Percentiles rank a stretch among this genome's conserved stretches.
These are phyloP conservation scores for Plasmodium gallinaceum DNA, from an alignment of 169 alveolate genomes.

Conservation along the genomic window DNA sequence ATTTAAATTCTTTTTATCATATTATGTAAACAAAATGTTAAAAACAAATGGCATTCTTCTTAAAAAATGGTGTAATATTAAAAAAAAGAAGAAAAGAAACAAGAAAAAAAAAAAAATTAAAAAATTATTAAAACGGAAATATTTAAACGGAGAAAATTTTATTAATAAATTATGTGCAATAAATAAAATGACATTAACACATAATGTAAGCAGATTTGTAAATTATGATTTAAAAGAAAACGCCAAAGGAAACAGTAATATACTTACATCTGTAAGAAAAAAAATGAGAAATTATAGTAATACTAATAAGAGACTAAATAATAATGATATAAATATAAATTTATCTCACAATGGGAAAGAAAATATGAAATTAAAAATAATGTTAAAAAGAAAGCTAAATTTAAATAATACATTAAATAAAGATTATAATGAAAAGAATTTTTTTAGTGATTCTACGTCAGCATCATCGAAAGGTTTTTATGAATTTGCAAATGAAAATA, in stretches of 20 bases:
- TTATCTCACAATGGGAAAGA: not conserved
- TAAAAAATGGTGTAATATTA: constrained; percentile 43
- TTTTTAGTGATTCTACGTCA: constrained; percentile 29
- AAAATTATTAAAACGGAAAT: constrained; percentile 18
- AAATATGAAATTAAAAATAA: not conserved
- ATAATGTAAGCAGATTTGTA: constrained; percentile 7
- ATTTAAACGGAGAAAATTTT: not conserved
- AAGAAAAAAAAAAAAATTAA: not conserved
- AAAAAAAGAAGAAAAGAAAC: constrained; percentile 13
- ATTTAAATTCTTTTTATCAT: too few species aligned
- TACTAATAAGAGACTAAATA: not conserved
- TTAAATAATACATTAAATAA: not conserved
- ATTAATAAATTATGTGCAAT: not conserved
- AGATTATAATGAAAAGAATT: constrained; percentile 7
- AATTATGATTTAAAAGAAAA: constrained; percentile 22
- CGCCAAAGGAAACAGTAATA: constrained; percentile 4
- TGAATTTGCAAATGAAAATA: constrained; percentile 6
- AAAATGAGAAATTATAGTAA: constrained; percentile 2
- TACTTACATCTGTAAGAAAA: constrained; percentile 8
- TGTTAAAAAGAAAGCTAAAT: not conserved
- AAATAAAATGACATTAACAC: constrained; percentile 8
- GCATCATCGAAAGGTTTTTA: constrained; percentile 36
- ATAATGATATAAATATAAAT: not conserved
- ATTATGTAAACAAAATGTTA: not conserved
- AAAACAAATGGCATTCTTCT: constrained; percentile 14